Conservation (phyloP, 2,329 filamentous ascomycete species). For the Beauveria scarabaeidicola region DNA sequence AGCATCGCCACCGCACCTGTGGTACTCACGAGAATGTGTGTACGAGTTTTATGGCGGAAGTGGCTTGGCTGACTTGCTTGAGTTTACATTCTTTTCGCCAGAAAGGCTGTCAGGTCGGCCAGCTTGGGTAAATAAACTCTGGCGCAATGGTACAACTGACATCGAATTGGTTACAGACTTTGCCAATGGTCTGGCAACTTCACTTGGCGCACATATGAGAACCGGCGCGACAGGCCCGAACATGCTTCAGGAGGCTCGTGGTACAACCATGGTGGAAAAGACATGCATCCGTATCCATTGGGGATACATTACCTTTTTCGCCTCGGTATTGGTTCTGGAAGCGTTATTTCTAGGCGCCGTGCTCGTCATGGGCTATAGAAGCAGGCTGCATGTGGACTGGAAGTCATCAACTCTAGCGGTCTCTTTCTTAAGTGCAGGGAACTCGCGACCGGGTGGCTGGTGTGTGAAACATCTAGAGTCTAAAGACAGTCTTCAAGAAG, state of each 20-base stretch:
- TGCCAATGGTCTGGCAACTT: background rate
- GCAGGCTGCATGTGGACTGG: slow-evolving; percentile 1
- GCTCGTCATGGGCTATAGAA: background rate
- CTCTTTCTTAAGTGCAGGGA: background rate
- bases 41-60: background rate
- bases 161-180: background rate
- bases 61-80: background rate
- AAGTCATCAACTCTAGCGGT: slow-evolving; percentile 1
- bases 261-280: background rate
- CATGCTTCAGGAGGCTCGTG: slow-evolving; percentile 1
- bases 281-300: slow-evolving; percentile 1
- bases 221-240: background rate
- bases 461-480: background rate
- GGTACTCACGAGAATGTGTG: background rate
- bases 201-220: background rate
- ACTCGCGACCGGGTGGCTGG: background rate
- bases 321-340: background rate
- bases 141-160: background rate
- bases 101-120: too few species aligned
- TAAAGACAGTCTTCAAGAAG: background rate
- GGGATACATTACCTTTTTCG: slow-evolving; percentile 1
- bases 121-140: background rate
- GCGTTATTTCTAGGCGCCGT: background rate
- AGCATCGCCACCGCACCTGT: background rate
- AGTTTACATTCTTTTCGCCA: background rate